Conservation (phyloP, 129 eudicot genomes). For the carrot (Daucus carota) region DH1_v3.0 NC_030381.2:51453501-51454000, state of each 20-base stretch:
- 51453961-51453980: background rate
- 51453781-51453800: background rate
- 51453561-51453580: constrained; percentile 91
- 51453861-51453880: background rate
- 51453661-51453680: constrained; percentile 80
- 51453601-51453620: constrained; percentile 46
- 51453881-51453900: no score
- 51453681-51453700: constrained; percentile 85
- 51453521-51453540: background rate
- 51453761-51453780: background rate
- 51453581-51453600: constrained; percentile 28
- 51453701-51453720: constrained; percentile 97
- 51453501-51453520: background rate
- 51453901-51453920: no score
- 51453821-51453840: background rate
- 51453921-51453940: background rate
- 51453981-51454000: background rate
- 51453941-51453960: no score
- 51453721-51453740: constrained; percentile 93
- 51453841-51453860: background rate
- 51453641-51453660: constrained; percentile 94
- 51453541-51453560: constrained; percentile 47
- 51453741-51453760: constrained; percentile 37
- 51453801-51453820: background rate
- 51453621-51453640: constrained; percentile 90